A percentile compares a stretch with the other conserved stretches of the same genome.
phyloP scores from a whole-genome alignment of 1,284 basidiomycete species.

The Puccinia polysora region DNA sequence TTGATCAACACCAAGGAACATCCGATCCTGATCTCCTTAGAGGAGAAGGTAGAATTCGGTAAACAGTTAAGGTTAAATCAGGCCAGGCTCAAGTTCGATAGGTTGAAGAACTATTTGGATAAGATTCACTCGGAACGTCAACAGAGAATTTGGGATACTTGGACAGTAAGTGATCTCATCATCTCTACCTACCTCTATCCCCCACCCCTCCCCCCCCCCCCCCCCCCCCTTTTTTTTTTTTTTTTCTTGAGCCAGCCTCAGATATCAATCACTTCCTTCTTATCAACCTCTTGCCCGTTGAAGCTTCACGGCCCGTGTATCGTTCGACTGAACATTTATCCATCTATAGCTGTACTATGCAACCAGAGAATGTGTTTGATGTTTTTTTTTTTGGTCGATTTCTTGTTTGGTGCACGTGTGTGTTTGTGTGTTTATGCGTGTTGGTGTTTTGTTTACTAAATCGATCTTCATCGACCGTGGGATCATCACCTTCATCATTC shows the following conservation, averaged over 20 bases:
- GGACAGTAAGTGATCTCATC: slow-evolving; percentile 12
- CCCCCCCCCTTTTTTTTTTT: not conserved
- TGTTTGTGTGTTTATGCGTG: too few species aligned
- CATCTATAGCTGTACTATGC: too few species aligned
- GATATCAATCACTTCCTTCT: too few species aligned
- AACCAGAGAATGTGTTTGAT: too few species aligned
- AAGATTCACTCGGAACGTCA: slow-evolving; percentile 1
- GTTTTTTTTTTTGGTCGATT: too few species aligned
- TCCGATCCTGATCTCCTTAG: slow-evolving; percentile 17
- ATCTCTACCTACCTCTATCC: not conserved
- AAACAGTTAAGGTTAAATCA: slow-evolving; percentile 8
- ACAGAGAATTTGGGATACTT: slow-evolving; percentile 36
- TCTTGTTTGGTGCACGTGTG: too few species aligned
- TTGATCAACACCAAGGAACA: slow-evolving; percentile 15
- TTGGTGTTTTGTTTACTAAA: too few species aligned
- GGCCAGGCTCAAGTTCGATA: slow-evolving; percentile 24
- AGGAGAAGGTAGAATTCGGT: slow-evolving; percentile 21
- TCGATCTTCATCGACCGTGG: not conserved
- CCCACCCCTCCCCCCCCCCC: too few species aligned
- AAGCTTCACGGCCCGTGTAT: too few species aligned
- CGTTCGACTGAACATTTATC: too few species aligned
- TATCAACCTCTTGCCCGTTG: too few species aligned
- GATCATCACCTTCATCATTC: not conserved
- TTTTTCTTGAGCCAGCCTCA: too few species aligned
- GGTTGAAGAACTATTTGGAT: not conserved